Evolutionary conservation across 2,329 filamentous ascomycete genomes (phyloP).

Genomic region (Diplodia intermedia): DNA sequence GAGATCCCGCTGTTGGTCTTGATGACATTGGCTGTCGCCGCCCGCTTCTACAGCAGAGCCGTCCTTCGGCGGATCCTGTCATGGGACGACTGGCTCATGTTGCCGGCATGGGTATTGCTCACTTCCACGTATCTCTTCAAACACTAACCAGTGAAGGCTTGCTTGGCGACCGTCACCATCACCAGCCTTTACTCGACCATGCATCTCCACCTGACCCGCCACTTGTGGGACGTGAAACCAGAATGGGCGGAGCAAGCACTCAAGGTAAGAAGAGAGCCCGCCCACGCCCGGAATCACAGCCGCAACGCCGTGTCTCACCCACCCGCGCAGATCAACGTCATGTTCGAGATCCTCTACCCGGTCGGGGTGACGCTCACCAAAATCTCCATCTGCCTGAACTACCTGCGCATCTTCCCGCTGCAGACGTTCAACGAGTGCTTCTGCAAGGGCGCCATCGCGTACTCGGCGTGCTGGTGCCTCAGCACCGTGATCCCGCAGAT

Average conservation of each 20-base stretch:
- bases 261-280: conserved; percentile 37
- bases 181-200: conserved; percentile 23
- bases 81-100: conserved; percentile 41
- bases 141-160: conserved; percentile 4
- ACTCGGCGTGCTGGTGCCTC: conserved; percentile 37
- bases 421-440: conserved; percentile 39
- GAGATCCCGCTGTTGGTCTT: conserved; percentile 31
- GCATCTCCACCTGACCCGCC: conserved; percentile 30
- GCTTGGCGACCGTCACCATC: conserved; percentile 12
- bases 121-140: neutral
- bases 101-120: conserved; percentile 38
- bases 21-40: conserved; percentile 30
- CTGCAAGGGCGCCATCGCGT: conserved; percentile 40
- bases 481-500: conserved; percentile 41
- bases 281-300: no score
- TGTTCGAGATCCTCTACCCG: conserved; percentile 51
- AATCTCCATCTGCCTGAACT: conserved; percentile 42
- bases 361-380: conserved; percentile 36
- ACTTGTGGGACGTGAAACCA: conserved; percentile 42
- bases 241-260: conserved; percentile 38
- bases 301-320: neutral
- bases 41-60: conserved; percentile 40
- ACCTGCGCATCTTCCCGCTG: conserved; percentile 41
- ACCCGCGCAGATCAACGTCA: conserved; percentile 39
- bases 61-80: conserved; percentile 37